Conservation (phyloP, 352 stramenopile species). For the Phytophthora constricta region DNA sequence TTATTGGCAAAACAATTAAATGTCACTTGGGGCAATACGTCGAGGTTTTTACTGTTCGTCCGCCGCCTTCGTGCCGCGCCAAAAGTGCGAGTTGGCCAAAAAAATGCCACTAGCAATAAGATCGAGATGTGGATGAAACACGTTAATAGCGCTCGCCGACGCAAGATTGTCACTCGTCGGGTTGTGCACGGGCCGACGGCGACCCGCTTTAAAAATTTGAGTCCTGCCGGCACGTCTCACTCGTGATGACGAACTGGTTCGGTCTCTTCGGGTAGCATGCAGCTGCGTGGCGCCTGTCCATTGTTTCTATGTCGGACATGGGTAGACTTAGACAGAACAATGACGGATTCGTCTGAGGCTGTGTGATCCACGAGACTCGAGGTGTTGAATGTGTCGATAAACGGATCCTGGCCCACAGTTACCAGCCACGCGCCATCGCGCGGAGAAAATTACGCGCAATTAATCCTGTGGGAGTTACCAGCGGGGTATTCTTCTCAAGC, state of each 20-base stretch:
- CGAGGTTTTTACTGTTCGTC: background rate
- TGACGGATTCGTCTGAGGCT: slow-evolving; percentile 24
- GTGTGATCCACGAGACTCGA: slow-evolving; percentile 14
- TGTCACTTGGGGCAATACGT: too few species aligned
- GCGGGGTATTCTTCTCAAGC: slow-evolving; percentile 33
- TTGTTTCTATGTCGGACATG: slow-evolving; percentile 62
- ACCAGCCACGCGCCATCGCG: slow-evolving; percentile 55
- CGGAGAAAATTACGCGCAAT: slow-evolving; percentile 82
- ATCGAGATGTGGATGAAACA: slow-evolving; percentile 74
- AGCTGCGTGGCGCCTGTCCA: slow-evolving; percentile 76
- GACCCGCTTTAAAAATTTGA: slow-evolving; percentile 68
- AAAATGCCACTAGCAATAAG: slow-evolving; percentile 71
- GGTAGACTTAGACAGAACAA: slow-evolving; percentile 42
- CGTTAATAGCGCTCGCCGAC: slow-evolving; percentile 73
- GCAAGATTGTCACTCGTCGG: slow-evolving; percentile 55
- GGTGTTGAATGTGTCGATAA: slow-evolving; percentile 65
- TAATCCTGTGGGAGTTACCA: slow-evolving; percentile 59
- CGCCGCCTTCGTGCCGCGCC: background rate
- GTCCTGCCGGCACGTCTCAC: slow-evolving; percentile 60
- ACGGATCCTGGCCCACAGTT: slow-evolving; percentile 70
- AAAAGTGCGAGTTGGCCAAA: slow-evolving; percentile 57
- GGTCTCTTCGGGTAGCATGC: slow-evolving; percentile 66
- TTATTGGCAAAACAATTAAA: too few species aligned
- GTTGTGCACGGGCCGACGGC: slow-evolving; percentile 55
- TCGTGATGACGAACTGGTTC: slow-evolving; percentile 69